Conservation (phyloP, 495 filamentous ascomycete species). For the Aspergillus ellipticus region DNA sequence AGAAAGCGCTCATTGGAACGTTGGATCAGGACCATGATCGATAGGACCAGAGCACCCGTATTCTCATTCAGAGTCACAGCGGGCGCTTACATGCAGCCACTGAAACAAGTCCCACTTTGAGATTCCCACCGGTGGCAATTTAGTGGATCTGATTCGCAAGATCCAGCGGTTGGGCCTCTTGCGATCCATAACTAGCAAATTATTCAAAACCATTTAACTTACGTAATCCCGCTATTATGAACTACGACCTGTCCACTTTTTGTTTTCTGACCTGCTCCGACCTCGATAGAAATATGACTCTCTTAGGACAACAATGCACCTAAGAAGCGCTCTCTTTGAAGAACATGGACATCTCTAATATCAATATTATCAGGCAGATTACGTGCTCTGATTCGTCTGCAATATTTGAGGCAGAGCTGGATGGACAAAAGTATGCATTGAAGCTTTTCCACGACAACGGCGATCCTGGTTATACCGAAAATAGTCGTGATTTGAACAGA, state of each 20-base stretch:
- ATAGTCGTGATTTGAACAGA: slow-evolving; percentile 17
- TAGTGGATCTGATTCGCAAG: too few relatives aligned
- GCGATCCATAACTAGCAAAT: too few relatives aligned
- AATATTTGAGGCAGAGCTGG: slow-evolving; percentile 10
- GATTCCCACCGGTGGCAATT: too few relatives aligned
- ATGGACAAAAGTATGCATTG: slow-evolving; percentile 8
- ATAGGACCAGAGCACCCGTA: too few relatives aligned
- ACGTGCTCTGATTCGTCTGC: background rate
- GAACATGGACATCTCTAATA: background rate
- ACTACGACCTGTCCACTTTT: too few relatives aligned
- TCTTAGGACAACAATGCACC: background rate
- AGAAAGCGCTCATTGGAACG: background rate
- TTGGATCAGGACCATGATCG: too few relatives aligned
- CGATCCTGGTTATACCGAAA: slow-evolving; percentile 18
- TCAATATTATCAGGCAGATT: background rate
- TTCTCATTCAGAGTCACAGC: too few relatives aligned
- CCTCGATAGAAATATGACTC: background rate
- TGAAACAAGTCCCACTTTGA: too few relatives aligned
- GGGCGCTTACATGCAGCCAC: too few relatives aligned
- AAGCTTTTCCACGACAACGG: slow-evolving; percentile 13
- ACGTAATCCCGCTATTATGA: background rate
- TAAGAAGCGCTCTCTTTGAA: background rate
- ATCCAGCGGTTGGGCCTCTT: too few relatives aligned
- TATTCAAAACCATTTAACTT: too few relatives aligned
- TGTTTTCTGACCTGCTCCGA: background rate